phyloP scores from a whole-genome alignment of 2,329 filamentous ascomycete genomes.

The Cercospora janseana region DNA sequence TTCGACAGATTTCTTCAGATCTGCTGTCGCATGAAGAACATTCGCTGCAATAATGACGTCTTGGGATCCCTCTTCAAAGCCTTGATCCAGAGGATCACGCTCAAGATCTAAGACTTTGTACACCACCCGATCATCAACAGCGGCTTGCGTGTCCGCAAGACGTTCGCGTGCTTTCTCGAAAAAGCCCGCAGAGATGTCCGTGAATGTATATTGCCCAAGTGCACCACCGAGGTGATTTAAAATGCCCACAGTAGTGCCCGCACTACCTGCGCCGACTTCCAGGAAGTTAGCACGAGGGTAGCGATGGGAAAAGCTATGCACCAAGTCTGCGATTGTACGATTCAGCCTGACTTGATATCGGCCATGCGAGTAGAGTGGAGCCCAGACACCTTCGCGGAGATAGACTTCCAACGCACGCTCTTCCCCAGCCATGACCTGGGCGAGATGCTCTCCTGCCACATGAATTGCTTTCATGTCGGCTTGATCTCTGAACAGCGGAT shows the following conservation, averaged over 20 bases:
- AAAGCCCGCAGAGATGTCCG: slow-evolving; percentile 46
- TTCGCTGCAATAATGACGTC: slow-evolving; percentile 34
- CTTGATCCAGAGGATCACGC: slow-evolving; percentile 36
- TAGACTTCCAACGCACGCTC: slow-evolving; percentile 22
- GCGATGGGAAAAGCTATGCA: slow-evolving; percentile 36
- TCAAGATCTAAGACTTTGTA: slow-evolving; percentile 39
- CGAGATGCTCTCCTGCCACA: slow-evolving; percentile 38
- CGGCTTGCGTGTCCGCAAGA: slow-evolving; percentile 10
- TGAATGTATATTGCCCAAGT: slow-evolving; percentile 48
- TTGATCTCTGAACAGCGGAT: slow-evolving; percentile 15
- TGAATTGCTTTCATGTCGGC: slow-evolving; percentile 22
- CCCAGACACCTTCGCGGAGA: slow-evolving; percentile 22
- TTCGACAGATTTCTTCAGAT: slow-evolving; percentile 24
- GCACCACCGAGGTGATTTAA: slow-evolving; percentile 34
- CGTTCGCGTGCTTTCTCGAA: slow-evolving; percentile 40
- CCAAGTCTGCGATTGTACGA: slow-evolving; percentile 29
- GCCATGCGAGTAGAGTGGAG: slow-evolving; percentile 31
- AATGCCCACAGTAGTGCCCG: slow-evolving; percentile 42
- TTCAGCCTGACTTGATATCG: slow-evolving; percentile 43
- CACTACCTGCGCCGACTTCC: slow-evolving; percentile 49
- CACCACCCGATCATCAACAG: slow-evolving; percentile 30
- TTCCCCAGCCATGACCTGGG: slow-evolving; percentile 37
- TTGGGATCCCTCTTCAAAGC: slow-evolving; percentile 32
- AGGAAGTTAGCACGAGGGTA: slow-evolving; percentile 47
- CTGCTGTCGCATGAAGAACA: slow-evolving; percentile 30